These are phyloP conservation scores for Cladosporium sp. DNA, from an alignment of 2,329 filamentous ascomycete genomes.

Conservation along the genomic window DNA sequence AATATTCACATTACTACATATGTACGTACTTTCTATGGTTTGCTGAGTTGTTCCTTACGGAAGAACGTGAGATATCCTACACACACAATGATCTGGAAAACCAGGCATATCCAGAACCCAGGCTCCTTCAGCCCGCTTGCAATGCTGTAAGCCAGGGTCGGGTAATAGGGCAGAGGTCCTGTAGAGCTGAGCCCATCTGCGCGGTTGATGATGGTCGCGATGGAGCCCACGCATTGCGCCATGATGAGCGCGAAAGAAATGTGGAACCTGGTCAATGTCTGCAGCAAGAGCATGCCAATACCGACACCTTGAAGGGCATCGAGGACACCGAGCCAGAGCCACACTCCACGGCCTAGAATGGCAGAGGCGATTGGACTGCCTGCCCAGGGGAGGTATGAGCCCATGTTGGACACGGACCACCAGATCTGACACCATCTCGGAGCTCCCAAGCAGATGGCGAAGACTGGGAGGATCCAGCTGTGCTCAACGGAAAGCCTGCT, in stretches of 20 bases:
- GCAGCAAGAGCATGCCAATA: constrained; percentile 66
- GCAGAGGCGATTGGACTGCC: constrained; percentile 56
- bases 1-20: not conserved
- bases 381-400: constrained; percentile 64
- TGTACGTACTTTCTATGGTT: constrained; percentile 42
- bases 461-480: constrained; percentile 66
- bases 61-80: constrained; percentile 59
- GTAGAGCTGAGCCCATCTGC: constrained; percentile 61
- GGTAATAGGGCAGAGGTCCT: constrained; percentile 63
- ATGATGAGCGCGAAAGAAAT: constrained; percentile 61
- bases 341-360: constrained; percentile 57
- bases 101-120: constrained; percentile 64
- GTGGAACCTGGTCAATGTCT: constrained; percentile 63
- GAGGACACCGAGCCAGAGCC: constrained; percentile 67
- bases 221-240: constrained; percentile 62
- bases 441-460: constrained; percentile 65
- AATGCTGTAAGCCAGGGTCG: constrained; percentile 56
- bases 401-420: constrained; percentile 63
- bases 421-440: constrained; percentile 69
- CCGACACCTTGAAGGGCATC: constrained; percentile 66
- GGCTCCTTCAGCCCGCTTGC: constrained; percentile 49
- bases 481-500: constrained; percentile 59
- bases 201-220: constrained; percentile 62
- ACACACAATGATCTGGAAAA: constrained; percentile 59
- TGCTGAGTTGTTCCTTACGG: constrained; percentile 58